phyloP scores from a whole-genome alignment of 1,284 basidiomycete genomes.

The Puccinia horiana region DNA sequence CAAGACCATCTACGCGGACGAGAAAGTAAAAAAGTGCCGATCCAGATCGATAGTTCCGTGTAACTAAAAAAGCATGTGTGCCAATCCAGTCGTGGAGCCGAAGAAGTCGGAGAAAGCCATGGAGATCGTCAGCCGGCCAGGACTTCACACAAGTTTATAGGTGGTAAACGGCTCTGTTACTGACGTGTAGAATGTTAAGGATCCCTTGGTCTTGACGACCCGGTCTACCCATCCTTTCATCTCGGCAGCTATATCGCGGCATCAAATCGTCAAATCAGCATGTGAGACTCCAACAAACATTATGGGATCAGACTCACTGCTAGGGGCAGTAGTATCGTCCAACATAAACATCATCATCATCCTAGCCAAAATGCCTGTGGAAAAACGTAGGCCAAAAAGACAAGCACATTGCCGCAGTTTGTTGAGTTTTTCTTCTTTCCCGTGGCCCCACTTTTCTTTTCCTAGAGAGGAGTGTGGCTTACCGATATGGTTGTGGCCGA shows the following conservation, averaged over 20 bases:
- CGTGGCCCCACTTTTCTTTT: neutral
- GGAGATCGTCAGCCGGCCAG: neutral
- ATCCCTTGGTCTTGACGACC: conserved; percentile 7
- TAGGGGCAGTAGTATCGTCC: conserved; percentile 29
- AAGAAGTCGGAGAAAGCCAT: neutral
- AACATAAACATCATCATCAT: conserved; percentile 44
- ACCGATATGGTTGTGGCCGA: conserved; percentile 46
- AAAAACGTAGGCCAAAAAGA: neutral
- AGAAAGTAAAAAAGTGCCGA: conserved; percentile 9
- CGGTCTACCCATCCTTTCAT: conserved; percentile 40
- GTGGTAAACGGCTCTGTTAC: neutral
- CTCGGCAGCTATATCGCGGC: conserved; percentile 25
- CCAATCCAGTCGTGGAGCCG: neutral
- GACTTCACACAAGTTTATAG: neutral
- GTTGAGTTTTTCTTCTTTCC: neutral
- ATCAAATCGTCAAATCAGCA: neutral
- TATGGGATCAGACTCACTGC: neutral
- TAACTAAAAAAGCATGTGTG: neutral
- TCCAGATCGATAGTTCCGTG: conserved; percentile 27
- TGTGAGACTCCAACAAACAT: neutral
- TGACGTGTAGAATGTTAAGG: conserved; percentile 34
- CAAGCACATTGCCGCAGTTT: neutral
- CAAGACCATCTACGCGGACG: conserved; percentile 19
- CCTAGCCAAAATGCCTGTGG: conserved; percentile 37
- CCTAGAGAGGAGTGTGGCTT: too few relatives aligned